phyloP scores from a whole-genome alignment of 805 yeast genomes.

The Candida palmyrensis region DNA sequence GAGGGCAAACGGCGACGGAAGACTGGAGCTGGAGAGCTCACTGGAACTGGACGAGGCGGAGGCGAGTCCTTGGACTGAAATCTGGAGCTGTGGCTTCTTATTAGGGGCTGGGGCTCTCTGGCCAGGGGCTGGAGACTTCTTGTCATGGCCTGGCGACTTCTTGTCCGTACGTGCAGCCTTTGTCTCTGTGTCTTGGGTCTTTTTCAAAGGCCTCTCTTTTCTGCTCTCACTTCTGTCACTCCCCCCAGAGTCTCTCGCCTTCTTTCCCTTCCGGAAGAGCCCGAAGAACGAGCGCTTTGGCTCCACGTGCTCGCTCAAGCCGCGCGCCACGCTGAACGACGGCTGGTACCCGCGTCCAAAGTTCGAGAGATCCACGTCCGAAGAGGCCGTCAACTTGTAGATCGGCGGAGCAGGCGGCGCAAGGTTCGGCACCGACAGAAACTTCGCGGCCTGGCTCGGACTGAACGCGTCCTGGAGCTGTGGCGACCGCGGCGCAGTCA shows the following conservation, averaged over 20 bases:
- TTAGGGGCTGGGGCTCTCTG: too few relatives aligned
- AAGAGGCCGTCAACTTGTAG: slow-evolving; percentile 22
- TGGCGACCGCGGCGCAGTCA: background rate
- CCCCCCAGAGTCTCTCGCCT: background rate
- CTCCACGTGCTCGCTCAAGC: slow-evolving; percentile 8
- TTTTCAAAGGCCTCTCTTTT: too few relatives aligned
- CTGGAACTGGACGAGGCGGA: background rate
- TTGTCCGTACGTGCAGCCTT: too few relatives aligned
- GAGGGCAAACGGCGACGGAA: slow-evolving; percentile 40
- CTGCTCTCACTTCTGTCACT: too few relatives aligned
- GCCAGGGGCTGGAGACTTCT: background rate
- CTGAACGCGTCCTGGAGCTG: background rate
- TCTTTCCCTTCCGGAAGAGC: slow-evolving; percentile 5
- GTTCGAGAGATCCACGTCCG: slow-evolving; percentile 34
- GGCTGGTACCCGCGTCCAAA: slow-evolving; percentile 38
- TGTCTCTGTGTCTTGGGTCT: background rate
- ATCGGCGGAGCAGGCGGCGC: slow-evolving; percentile 5
- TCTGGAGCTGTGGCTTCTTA: too few relatives aligned
- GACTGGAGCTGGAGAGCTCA: slow-evolving; percentile 7
- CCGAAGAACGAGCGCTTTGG: slow-evolving; percentile 5
- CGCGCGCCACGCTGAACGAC: slow-evolving; percentile 20
- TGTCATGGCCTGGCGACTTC: background rate
- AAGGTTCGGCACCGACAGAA: slow-evolving; percentile 14
- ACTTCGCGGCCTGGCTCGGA: slow-evolving; percentile 6
- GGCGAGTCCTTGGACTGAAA: too few relatives aligned